Evolutionary conservation across 148 eudicot species (phyloP), one percentile per base, ranked within the genome.

Genomic region (Rhododendron molle): DNA sequence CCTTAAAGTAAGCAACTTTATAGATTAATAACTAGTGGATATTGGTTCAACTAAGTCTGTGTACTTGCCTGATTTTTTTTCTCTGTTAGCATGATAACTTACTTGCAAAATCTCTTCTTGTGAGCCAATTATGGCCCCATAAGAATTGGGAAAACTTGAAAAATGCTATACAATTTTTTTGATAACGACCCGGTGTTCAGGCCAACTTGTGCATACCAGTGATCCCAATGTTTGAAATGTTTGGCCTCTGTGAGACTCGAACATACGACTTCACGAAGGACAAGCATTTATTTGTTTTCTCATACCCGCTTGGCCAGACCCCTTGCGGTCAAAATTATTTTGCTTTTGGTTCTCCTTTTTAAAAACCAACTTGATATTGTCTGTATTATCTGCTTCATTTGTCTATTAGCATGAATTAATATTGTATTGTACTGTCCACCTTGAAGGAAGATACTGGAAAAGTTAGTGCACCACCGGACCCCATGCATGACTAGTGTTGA

Each of bases 391-490:
- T 76, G 40, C 12, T 76, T 20, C 44, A 40, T 18, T 34, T 76
- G 16, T 5, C 21, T 34, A 76, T 40, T 16, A 43, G 30, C 28
- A 40, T 72, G 76, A 32, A 73, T 73, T 38, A 32, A 73, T 73
- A 30, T 58, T 58, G 65, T 34, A 73, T 73, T 34, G 36, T 60
- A 43, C 10, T 30, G 36, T 43, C 28, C 40, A 34, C 52, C 36
- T 26, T 26, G 1, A 11, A 49, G 62, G 60, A 83, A 83, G 78
- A 83, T 76, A 28, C 60, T 83, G 54, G 78, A 83, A 44, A 30
- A 71, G 44, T 71, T 83, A 71, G 78, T 83, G 85, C 85, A 83
- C 26, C 78, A 71, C 44, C 62, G 47, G 76, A 82, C 23, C 43
- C 49, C 76, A 44, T 65, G 23, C 76, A 43, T 65, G 23, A 65